Evolutionary conservation across 208 protist species (phyloP).

Genomic region (Acanthamoeba triangularis): DNA sequence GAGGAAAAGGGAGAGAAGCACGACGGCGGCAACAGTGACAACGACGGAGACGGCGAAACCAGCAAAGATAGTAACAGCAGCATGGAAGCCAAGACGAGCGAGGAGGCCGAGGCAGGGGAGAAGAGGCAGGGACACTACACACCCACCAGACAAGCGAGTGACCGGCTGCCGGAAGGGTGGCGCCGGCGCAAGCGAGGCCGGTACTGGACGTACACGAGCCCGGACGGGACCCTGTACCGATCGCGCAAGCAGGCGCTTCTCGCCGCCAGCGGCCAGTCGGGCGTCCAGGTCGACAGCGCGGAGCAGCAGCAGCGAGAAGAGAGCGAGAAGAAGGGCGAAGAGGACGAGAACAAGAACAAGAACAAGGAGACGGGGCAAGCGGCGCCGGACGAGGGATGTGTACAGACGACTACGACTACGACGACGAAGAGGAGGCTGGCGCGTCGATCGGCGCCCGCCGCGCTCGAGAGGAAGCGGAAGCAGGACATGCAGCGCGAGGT

Average conservation of each 20-base stretch:
- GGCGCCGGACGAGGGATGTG: too few species aligned
- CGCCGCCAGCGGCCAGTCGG: background rate
- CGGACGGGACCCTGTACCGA: background rate
- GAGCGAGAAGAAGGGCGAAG: background rate
- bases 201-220: background rate
- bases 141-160: background rate
- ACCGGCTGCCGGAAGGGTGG: background rate
- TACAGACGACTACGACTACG: background rate
- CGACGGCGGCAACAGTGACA: background rate
- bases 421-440: background rate
- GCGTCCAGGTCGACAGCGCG: background rate
- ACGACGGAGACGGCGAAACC: background rate
- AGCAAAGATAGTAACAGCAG: background rate
- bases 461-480: background rate
- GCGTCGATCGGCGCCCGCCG: background rate
- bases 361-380: background rate
- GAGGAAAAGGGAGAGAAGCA: background rate
- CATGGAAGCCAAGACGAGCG: background rate
- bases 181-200: background rate
- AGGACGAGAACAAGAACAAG: background rate
- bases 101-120: background rate
- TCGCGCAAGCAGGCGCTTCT: background rate
- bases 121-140: background rate
- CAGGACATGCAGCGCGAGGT: constrained; percentile 9
- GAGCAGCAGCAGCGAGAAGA: background rate